Base-by-base conservation (phyloP, 805 yeast species). In the Yamadazyma phyllophila region DNA sequence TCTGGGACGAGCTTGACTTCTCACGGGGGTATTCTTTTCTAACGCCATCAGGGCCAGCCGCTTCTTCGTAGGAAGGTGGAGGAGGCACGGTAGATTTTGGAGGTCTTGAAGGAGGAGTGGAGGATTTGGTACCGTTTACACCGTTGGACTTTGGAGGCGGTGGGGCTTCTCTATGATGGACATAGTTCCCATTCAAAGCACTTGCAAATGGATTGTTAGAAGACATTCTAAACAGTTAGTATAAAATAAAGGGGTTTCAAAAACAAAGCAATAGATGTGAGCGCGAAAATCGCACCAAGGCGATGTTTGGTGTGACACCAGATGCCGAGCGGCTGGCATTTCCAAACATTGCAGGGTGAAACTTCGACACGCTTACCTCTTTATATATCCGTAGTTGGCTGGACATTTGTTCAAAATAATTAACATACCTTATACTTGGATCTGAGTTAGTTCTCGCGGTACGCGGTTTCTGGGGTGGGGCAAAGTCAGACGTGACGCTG, bases 51-150 rank as follows among this genome's bases (percentile, higher is more conserved):
- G 67, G 61, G n/a, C 81, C 81, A 2, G 88, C 82, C 15, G 76
- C 85, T 53, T 83, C 90, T 52, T 82, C 87, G 57, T 84, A 83
- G 0, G 88, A 72, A 7, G 90, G 89, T 5, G 88, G 88, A 6
- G 75, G 62, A 7, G 53, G 49, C n/a, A 54, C 54, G 11, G 53
- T 47, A 10, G 36, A 11, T 61, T 56, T 71, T 7, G 72, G 66
- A 41, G 73, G 71, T n/a, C 59, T 49, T 20, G 63, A 45, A 14
- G 56, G 61, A 24, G 59, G 58, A 39, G 53, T 38, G 9, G 27
- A n/a, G 1, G 50, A 30, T 12, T 33, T 39, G 9, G 30, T 35
- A 26, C 50, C 46, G 13, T 69, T 69, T 7, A 56, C 61, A 5
- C 36, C 36, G 29, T 20, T 36, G 26, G 30, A 11, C 11, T 12